Evolutionary conservation across 1,284 basidiomycete species (phyloP), one percentile per base, ranked within the genome.

Genomic region (Amylostereum areolatum): DNA sequence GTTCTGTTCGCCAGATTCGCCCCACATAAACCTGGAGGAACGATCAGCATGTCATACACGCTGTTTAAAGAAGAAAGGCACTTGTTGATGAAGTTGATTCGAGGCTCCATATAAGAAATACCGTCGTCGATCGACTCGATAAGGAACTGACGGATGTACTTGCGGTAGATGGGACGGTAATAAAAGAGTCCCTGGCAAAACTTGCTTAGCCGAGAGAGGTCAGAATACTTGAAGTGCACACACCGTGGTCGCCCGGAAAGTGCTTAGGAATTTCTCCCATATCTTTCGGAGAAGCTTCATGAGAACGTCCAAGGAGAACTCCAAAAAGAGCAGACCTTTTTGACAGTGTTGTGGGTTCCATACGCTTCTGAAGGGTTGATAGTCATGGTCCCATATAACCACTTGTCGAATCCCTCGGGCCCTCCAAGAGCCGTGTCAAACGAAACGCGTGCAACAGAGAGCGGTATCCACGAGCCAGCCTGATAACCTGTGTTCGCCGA

Each of bases 301-400:
- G 36, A 46, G 18, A 7, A 41, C 11, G 24, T 3, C 11, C 42
- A 18, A 44, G 18, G 5, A 28, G 24, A 24, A 24, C 9, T 31
- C 9, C 7, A 43, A 27, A 29, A 43, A 40, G 12, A 33, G 37
- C 59, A 25, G 36, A 80, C 85, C 74, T 85, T 85, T 3, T 70
- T 66, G 3, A 81, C 70, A 3, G 82, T 83, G 50, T 85, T 85
- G 54, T 87, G 80, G 1, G 81, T 87, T 4, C 73, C 70, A 56
- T 88, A 87, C 5, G 84, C 83, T 57, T 87, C 82, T 1, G 70
- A 68, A 3, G 84, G 80, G 59, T 82, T 80, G 54, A 89, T 84
- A 43, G 72, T 80, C 68, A 86, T 69, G 4, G 74, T 62, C 40
- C 68, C 70, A 44, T 76, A 62, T 5, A 81, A 69, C 85, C 83